phyloP scores from a whole-genome alignment of 2,329 filamentous ascomycete species.

The Exophiala spinifera region DNA sequence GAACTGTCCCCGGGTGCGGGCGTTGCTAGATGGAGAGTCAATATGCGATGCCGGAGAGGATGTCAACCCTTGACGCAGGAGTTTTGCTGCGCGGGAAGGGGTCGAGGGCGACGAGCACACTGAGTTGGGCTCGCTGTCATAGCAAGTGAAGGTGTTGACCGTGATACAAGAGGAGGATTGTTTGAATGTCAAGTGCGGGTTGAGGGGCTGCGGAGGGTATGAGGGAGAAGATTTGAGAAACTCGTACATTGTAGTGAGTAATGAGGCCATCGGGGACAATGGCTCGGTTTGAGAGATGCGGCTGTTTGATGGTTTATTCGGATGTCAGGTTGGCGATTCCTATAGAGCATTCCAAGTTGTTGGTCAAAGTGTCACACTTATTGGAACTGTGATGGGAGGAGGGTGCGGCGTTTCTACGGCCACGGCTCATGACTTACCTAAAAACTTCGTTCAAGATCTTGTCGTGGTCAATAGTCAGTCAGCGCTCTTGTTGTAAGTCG shows the following conservation, averaged over 20 bases:
- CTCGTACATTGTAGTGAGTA: constrained; percentile 79
- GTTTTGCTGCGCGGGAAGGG: constrained; percentile 33
- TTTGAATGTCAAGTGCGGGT: constrained; percentile 32
- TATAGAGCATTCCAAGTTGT: constrained; percentile 15
- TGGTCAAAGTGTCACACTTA: constrained; percentile 21
- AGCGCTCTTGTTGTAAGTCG: too few species aligned
- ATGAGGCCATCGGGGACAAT: constrained; percentile 55
- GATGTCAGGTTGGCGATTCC: constrained; percentile 1
- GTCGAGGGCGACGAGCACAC: constrained; percentile 8
- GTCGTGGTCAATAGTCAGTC: too few species aligned
- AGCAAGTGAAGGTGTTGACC: constrained; percentile 30
- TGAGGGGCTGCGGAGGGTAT: constrained; percentile 29
- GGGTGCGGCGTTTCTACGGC: constrained; percentile 9
- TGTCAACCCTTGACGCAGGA: constrained; percentile 35
- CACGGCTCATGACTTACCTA: constrained; percentile 5
- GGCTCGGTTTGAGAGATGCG: constrained; percentile 1
- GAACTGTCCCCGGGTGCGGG: constrained; percentile 85
- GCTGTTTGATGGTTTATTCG: not conserved
- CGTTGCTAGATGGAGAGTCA: constrained; percentile 61
- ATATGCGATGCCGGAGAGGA: constrained; percentile 39
- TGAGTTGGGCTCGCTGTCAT: constrained; percentile 24
- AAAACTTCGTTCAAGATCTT: too few species aligned
- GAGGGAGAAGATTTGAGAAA: constrained; percentile 36
- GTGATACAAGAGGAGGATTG: constrained; percentile 31
- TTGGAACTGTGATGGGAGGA: constrained; percentile 7